These are phyloP conservation scores for Pseudogymnoascus sp. DNA, from an alignment of 2,329 filamentous ascomycete species.

Conservation along the genomic window DNA sequence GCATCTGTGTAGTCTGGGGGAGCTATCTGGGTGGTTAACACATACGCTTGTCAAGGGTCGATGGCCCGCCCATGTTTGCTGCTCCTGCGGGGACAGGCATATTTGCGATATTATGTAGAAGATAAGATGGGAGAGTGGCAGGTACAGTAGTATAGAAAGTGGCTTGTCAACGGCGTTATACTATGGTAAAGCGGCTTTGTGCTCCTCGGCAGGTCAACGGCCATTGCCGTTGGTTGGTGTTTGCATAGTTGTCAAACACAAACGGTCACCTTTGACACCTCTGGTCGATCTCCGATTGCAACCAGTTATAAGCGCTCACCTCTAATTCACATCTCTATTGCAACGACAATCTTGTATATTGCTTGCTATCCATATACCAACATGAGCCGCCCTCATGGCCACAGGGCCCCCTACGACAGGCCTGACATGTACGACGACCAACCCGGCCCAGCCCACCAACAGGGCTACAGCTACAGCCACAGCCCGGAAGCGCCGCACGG, in stretches of 20 bases:
- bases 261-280: neutral
- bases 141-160: neutral
- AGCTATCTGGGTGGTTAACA: conserved; percentile 24
- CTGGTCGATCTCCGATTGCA: neutral
- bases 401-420: conserved; percentile 18
- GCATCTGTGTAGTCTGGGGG: neutral
- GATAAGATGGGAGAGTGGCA: neutral
- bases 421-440: conserved; percentile 40
- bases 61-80: conserved; percentile 48
- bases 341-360: neutral
- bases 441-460: conserved; percentile 14
- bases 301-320: neutral
- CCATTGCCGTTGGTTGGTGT: neutral
- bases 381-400: conserved; percentile 21
- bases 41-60: conserved; percentile 65
- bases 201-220: neutral
- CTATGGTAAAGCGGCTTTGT: neutral
- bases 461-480: conserved; percentile 16
- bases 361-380: neutral
- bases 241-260: conserved; percentile 1
- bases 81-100: conserved; percentile 42
- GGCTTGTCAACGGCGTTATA: neutral
- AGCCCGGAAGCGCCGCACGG: conserved; percentile 28
- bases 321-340: neutral
- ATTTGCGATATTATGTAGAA: conserved; percentile 13